Evolutionary conservation across 2,329 filamentous ascomycete species (phyloP), one percentile per base, ranked within the genome.

Genomic region (Xylariales sp.): DNA sequence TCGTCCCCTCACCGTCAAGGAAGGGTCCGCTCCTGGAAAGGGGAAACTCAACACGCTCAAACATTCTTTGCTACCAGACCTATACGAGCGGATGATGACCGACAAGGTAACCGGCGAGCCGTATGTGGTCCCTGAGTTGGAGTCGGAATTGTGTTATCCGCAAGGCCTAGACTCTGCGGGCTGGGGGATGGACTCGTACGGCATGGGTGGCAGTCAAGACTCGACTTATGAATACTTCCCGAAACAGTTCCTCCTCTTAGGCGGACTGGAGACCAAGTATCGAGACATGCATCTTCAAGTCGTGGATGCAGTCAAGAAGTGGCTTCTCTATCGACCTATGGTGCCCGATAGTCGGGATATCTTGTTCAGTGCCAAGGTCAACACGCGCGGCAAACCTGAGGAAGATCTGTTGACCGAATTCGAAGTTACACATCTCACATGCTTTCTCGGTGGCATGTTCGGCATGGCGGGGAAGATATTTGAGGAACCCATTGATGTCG

Each of bases 281-380:
- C 70, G 74, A 46, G 74, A 73, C 15, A 76, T 95, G 63, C 88
- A 94, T 57, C 71, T 83, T 44, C 77, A 76, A 43, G 76, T 80
- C 4, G 76, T 83, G 21, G 76, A 83, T 4, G 80, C 80, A 0
- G 78, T 84, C 25, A 84, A 85, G 50, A 73, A 88, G 49, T 75
- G 86, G 59, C 71, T 95, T 8, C 77, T 95, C 43, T 95, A 80
- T 63, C 76, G 84, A 4, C 88, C 89, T 1, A 84, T 93, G 78
- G 75, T 80, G 15, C 75, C 80, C 5, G 74, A 77, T 21, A 68
- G 74, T 40, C 76, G 76, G 38, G 78, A 91, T 45, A 76, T 93
- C n/a, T 71, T 93, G 3, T 80, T 93, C 46, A 78, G 86, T 0
- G 84, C 84, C 18, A 80, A 80, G 50, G 60, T 78, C n/a, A 66